Base-by-base conservation (phyloP, 306 rosid species). In the Cicer judaicum region DNA sequence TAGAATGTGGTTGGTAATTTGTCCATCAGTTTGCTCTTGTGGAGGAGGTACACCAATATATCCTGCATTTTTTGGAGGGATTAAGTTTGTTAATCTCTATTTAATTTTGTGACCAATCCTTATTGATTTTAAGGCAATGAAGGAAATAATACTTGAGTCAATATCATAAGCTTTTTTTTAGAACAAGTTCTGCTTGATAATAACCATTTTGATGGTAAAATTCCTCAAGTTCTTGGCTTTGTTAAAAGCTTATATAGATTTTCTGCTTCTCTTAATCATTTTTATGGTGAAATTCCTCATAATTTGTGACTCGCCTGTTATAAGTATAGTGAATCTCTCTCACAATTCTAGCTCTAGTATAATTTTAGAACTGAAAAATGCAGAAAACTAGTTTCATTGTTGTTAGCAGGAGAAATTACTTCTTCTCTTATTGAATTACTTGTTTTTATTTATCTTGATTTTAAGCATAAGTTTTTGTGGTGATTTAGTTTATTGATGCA, bases 371-470 rank as follows among this genome's bases (percentile, higher is more conserved):
- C 85, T 73, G 64, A 64, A 47, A 86, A 87, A 40, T 94, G 99
- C 77, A 83, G 87, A 84, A 94, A 90, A 70, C 87, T 94, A 5
- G 97, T 94, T 38, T 94, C 93, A 16, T 65, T 94, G 82, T 90
- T 96, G 78, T 72, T 94, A 73, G 93, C 78, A 14, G 99, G 99
- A 60, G 72, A 81, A 52, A 92, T 94, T 3, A 92, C 96, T 1
- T 21, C 81, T 63, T 91, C 99, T 54, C 93, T 94, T 68, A 84
- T 85, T 43, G 94, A 90, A 41, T 75, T 94, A 64, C 99, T 93
- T 39, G 99, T 94, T 24, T 84, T 94, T 16, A 94, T 97, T 72
- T 94, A 94, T 73, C 93, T 94, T 82, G 99, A 94, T 74, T 69
- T 83, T 94, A 29, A 94, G 95, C 11, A 87, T 19, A 19, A 19